Base-by-base conservation (phyloP, 768 basidiomycete species). In the Termitomyces sp. region DNA sequence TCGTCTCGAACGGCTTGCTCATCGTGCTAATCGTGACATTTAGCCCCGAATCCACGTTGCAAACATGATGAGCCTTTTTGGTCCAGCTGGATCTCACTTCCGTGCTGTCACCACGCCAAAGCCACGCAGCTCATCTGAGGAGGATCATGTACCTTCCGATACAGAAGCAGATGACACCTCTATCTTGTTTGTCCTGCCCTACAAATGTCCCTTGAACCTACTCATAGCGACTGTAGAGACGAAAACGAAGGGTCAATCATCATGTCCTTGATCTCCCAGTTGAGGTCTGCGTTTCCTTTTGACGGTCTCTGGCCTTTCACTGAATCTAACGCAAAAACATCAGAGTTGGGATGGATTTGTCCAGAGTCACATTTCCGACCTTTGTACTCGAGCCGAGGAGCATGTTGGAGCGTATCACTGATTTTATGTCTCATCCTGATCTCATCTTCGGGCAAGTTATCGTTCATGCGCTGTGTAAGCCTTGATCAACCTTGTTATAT, bases 341-440 rank as follows among this genome's bases (percentile, higher is more conserved):
- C 49, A 91, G 94, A 73, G 89, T 94, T 60, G 96, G 95, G 42
- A 97, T 97, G 95, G 97, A 99, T 73, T 85, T 98, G 58, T 87
- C 86, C 62, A 89, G 93, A 73, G 94, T 98, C 60, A 94, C 93
- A 16, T 90, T 94, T 71, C 93, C 92, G 39, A 90, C 88, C 0
- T 99, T 98, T 66, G 96, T 99, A 0, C 84, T 99, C 57, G 96
- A 99, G 74, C 97, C 97, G 5, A 79, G 97, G 68, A 94, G 92
- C 65, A 93, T 98, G 90, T 84, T 98, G 49, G 97, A 99, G 77
- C 86, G 97, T 63, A 96, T 99, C 66, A 98, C 97, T 34, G 96
- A 99, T 77, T 99, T 99, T 74, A 95, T 98, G 88, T 89, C 94
- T 56, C 97, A 98, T 73, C 94, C 97, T 31, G 95, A 99, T 75